Conservation (phyloP, 768 basidiomycete genomes). For the Leucosporidium yakuticum region DNA sequence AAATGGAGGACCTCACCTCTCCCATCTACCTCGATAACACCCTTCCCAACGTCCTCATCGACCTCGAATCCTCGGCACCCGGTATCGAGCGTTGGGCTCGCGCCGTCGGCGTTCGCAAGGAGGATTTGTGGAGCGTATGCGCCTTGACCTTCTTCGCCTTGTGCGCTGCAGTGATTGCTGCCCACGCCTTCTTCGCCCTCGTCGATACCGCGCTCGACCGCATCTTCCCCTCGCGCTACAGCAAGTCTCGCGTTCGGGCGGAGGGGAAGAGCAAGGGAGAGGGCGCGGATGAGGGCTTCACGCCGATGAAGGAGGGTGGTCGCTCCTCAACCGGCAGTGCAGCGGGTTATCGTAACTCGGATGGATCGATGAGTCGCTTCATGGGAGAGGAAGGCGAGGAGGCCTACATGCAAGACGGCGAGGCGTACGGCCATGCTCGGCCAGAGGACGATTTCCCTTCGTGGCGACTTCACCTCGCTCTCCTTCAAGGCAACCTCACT, state of each 20-base stretch:
- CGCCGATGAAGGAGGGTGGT: background rate
- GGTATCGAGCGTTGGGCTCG: constrained; percentile 82
- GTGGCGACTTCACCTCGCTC: constrained; percentile 24
- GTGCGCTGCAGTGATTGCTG: constrained; percentile 60
- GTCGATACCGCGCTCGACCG: constrained; percentile 51
- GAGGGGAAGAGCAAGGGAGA: constrained; percentile 24
- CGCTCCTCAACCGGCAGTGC: constrained; percentile 7
- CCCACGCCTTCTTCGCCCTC: constrained; percentile 67
- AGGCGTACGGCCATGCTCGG: constrained; percentile 4
- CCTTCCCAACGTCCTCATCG: constrained; percentile 67
- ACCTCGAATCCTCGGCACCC: constrained; percentile 43
- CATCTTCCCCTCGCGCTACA: constrained; percentile 46
- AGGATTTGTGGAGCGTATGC: constrained; percentile 70
- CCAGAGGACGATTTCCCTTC: constrained; percentile 15
- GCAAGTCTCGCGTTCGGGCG: constrained; percentile 26
- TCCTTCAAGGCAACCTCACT: constrained; percentile 67
- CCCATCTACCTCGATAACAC: constrained; percentile 68
- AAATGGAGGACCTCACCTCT: constrained; percentile 63
- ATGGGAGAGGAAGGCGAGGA: constrained; percentile 16
- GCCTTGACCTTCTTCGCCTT: constrained; percentile 70
- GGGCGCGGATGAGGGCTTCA: background rate
- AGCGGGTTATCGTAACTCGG: background rate
- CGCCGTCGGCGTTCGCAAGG: constrained; percentile 70
- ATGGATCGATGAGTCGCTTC: constrained; percentile 17
- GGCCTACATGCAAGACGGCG: constrained; percentile 10